phyloP scores from a whole-genome alignment of 192 early-diverging fungal genomes.

The Thoreauomyces humboldtii region DNA sequence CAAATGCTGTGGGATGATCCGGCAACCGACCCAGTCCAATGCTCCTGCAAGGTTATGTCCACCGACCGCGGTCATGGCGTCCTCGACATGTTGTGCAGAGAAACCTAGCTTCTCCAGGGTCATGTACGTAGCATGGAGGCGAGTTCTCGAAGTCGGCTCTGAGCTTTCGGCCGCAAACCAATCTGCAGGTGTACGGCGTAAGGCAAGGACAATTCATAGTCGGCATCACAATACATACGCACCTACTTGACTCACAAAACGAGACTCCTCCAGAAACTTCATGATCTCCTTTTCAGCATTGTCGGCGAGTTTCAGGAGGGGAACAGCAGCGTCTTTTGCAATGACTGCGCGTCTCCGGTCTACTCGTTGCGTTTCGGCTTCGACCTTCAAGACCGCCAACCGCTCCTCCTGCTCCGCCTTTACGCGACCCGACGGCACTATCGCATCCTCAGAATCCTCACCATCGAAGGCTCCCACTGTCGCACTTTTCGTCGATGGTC shows the following conservation, averaged over 20 bases:
- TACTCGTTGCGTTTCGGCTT: neutral
- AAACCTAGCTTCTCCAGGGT: constrained; percentile 15
- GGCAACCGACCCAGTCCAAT: constrained; percentile 13
- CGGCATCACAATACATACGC: neutral
- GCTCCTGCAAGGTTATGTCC: neutral
- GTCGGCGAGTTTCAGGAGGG: neutral
- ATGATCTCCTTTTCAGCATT: neutral
- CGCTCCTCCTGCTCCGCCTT: neutral
- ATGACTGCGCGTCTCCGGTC: neutral
- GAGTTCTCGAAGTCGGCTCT: neutral
- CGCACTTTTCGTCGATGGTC: too few species aligned
- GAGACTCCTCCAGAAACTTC: neutral
- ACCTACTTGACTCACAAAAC: neutral
- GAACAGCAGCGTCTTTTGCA: neutral
- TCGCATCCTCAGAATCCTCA: neutral
- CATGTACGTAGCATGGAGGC: constrained; percentile 4
- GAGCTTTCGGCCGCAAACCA: constrained; percentile 4
- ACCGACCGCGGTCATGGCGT: constrained; percentile 13
- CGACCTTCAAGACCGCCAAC: constrained; percentile 2
- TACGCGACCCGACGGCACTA: too few species aligned
- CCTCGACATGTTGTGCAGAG: neutral
- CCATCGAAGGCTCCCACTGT: neutral
- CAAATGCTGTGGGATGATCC: too few species aligned
- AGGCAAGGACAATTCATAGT: neutral
- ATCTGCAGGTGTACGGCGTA: neutral